phyloP scores from a whole-genome alignment of 2,329 filamentous ascomycete genomes.

The Hypoxylon rubiginosum region DNA sequence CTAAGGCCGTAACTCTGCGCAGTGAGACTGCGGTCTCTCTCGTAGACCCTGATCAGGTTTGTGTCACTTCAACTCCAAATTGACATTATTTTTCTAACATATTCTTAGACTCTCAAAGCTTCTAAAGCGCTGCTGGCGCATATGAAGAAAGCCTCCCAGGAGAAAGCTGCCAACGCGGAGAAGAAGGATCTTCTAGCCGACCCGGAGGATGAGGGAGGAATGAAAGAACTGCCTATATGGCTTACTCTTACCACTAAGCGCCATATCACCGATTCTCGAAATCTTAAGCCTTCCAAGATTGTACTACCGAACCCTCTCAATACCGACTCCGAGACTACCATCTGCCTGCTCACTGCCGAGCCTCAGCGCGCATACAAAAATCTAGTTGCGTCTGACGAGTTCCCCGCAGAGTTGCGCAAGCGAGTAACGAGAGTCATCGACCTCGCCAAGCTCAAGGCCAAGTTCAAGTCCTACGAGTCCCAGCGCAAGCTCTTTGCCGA shows the following conservation, averaged over 20 bases:
- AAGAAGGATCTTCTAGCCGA: slow-evolving; percentile 70
- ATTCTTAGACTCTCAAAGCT: slow-evolving; percentile 68
- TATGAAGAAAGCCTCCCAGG: slow-evolving; percentile 69
- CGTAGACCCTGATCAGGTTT: slow-evolving; percentile 55
- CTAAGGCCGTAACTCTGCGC: slow-evolving; percentile 51
- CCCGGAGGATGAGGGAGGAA: slow-evolving; percentile 59
- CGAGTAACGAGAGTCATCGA: slow-evolving; percentile 84
- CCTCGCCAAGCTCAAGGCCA: slow-evolving; percentile 81
- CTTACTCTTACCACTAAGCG: slow-evolving; percentile 75
- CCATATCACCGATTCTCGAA: slow-evolving; percentile 75
- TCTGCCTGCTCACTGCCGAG: slow-evolving; percentile 89
- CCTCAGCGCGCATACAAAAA: slow-evolving; percentile 80
- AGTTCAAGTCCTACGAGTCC: slow-evolving; percentile 90
- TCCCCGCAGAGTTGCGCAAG: slow-evolving; percentile 75
- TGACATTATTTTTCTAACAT: slow-evolving; percentile 2
- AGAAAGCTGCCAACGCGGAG: slow-evolving; percentile 59
- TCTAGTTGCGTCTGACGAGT: slow-evolving; percentile 79
- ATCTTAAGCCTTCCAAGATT: slow-evolving; percentile 86
- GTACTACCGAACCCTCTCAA: slow-evolving; percentile 81
- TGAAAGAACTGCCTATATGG: slow-evolving; percentile 69
- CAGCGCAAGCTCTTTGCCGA: slow-evolving; percentile 85
- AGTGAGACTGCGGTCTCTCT: slow-evolving; percentile 50
- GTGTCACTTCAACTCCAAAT: slow-evolving; percentile 6
- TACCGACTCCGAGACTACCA: slow-evolving; percentile 62
- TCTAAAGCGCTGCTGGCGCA: slow-evolving; percentile 73